These are phyloP conservation scores for Neofusicoccum sp. DNA, from an alignment of 2,329 filamentous ascomycete species.

Conservation along the genomic window DNA sequence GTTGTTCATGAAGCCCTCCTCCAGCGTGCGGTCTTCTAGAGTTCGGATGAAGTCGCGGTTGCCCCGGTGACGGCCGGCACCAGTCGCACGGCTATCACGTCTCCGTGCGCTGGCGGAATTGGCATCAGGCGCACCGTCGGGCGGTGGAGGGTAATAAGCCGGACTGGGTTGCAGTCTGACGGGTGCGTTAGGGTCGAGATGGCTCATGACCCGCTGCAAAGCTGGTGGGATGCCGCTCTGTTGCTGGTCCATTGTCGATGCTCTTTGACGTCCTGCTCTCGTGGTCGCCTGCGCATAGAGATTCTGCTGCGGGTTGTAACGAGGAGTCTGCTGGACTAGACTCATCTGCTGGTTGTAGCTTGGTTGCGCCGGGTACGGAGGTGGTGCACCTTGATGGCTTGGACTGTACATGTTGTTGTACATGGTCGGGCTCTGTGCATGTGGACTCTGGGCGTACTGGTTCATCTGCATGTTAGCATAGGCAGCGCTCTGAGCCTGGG, in stretches of 20 bases:
- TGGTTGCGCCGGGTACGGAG: conserved; percentile 76
- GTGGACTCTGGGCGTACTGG: conserved; percentile 54
- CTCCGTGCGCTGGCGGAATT: conserved; percentile 68
- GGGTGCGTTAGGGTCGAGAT: conserved; percentile 90
- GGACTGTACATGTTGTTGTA: conserved; percentile 79
- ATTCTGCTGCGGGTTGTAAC: conserved; percentile 66
- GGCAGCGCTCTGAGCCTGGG: conserved; percentile 68
- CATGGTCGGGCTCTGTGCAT: conserved; percentile 61
- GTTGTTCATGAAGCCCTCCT: conserved; percentile 82
- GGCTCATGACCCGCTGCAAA: conserved; percentile 92
- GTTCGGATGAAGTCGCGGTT: conserved; percentile 93
- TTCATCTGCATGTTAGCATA: conserved; percentile 66
- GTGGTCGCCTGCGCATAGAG: conserved; percentile 75
- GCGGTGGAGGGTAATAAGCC: conserved; percentile 93
- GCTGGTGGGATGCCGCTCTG: conserved; percentile 89
- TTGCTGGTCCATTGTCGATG: conserved; percentile 95
- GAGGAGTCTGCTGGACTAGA: conserved; percentile 40
- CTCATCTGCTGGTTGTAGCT: conserved; percentile 61
- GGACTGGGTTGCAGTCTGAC: conserved; percentile 94
- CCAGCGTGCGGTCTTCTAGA: conserved; percentile 89
- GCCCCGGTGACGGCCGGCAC: conserved; percentile 51
- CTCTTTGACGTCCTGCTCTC: conserved; percentile 79
- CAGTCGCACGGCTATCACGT: conserved; percentile 72
- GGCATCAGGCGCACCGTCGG: conserved; percentile 75
- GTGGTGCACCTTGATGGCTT: conserved; percentile 70